phyloP scores from a whole-genome alignment of 345 rosid species.

The Ceriops zippeliana region DNA sequence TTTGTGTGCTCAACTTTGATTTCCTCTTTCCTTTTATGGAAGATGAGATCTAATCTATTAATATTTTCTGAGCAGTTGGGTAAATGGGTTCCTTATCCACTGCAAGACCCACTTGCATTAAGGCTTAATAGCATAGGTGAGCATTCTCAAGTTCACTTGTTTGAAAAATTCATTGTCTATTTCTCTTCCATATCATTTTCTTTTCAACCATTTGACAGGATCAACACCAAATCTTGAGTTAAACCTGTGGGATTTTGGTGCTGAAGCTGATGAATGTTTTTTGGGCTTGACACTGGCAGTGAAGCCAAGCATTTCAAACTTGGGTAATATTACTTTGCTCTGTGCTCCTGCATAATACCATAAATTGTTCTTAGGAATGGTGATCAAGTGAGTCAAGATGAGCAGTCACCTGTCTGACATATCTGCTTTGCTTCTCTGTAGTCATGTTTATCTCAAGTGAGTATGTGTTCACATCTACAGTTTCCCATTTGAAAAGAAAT shows the following conservation, averaged over 20 bases:
- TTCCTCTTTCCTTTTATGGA: constrained; percentile 10
- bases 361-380: background rate
- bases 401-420: background rate
- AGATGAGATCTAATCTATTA: constrained; percentile 15
- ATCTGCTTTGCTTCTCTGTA: background rate
- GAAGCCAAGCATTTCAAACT: constrained; percentile 70
- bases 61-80: constrained; percentile 45
- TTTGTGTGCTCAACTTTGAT: constrained; percentile 7
- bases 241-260: constrained; percentile 84
- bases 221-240: constrained; percentile 86
- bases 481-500: background rate
- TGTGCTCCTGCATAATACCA: background rate
- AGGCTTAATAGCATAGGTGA: constrained; percentile 69
- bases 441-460: background rate
- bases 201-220: constrained; percentile 35
- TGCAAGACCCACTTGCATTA: constrained; percentile 69
- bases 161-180: background rate
- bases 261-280: constrained; percentile 80
- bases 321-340: constrained; percentile 39
- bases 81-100: constrained; percentile 58
- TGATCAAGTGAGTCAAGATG: background rate
- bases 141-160: constrained; percentile 16
- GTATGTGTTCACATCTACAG: background rate
- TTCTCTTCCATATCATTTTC: constrained; percentile 2
- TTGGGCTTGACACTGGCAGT: constrained; percentile 89